Evolutionary conservation across 1,139 yeast genomes (phyloP), one percentile per base, ranked within the genome.

Genomic region (Yamadazyma blattariae): DNA sequence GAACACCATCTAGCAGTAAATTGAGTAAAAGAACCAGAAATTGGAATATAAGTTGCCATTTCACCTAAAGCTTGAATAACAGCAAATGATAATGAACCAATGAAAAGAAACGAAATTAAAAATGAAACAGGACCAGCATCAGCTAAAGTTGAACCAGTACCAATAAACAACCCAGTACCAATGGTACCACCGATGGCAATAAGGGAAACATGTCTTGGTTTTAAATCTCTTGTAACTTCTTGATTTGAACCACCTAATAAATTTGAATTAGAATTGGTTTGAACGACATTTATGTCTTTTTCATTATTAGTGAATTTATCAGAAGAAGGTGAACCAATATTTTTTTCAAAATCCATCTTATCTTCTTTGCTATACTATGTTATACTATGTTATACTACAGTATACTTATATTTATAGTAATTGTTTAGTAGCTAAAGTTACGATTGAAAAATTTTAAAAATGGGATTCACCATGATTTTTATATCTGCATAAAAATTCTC

Each of bases 101-200:
- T 77, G 53, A 83, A 79, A 26, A 75, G 45, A 50, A 78, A 83
- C 0, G 87, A 75, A 35, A 84, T 78, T 21, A 84, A 61, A 3
- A 84, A 64, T 31, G 82, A 77, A 0, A 79, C 89, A 1, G 92
- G 90, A 14, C 94, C 94, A n/a, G 87, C 81, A 26, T 63, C 54
- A 1, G 61, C 50, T 35, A 82, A 53, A 43, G 79, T 78, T 7
- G 77, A 67, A 11, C 82, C 74, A 20, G 81, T 67, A 46, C 79
- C 75, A 28, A 79, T 70, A 57, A 75, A 79, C 36, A 78, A 59
- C 47, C 85, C 85, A 5, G 84, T 78, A 48, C 87, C 87, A 44
- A 80, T 82, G 30, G 88, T 66, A 38, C 75, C 76, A 32, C 75
- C 76, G 38, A 66, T 54, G 32, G 92, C 89, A 51, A 86, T 80